phyloP scores from a whole-genome alignment of 2,329 filamentous ascomycete genomes.

The Didymellaceae sp. region DNA sequence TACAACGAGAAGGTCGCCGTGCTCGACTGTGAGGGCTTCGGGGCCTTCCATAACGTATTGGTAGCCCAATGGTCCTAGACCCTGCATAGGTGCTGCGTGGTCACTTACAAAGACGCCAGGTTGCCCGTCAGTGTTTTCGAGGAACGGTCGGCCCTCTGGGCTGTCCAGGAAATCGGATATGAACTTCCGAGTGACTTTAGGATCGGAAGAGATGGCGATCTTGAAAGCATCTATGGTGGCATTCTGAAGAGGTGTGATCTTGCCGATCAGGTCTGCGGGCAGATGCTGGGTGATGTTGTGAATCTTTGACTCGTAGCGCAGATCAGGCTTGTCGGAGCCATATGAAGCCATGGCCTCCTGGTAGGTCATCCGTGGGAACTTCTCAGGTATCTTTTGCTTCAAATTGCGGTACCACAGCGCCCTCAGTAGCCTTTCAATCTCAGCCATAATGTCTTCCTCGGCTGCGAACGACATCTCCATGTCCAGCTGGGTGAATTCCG shows the following conservation, averaged over 20 bases:
- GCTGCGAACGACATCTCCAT: conserved; percentile 89
- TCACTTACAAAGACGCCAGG: conserved; percentile 82
- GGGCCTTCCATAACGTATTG: conserved; percentile 68
- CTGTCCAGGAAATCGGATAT: conserved; percentile 74
- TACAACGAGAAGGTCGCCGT: conserved; percentile 79
- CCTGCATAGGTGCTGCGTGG: conserved; percentile 73
- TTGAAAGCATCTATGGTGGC: conserved; percentile 79
- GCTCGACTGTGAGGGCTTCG: conserved; percentile 59
- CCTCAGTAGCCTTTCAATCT: conserved; percentile 61
- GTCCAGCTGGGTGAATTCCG: conserved; percentile 97
- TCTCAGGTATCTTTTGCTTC: conserved; percentile 49
- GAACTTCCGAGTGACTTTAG: conserved; percentile 65
- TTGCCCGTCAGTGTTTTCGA: conserved; percentile 74
- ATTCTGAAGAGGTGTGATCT: conserved; percentile 72
- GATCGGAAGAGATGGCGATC: conserved; percentile 63
- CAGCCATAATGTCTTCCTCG: conserved; percentile 71
- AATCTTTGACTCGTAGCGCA: conserved; percentile 76
- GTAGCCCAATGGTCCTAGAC: conserved; percentile 79
- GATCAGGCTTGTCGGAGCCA: conserved; percentile 91
- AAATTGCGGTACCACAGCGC: conserved; percentile 62
- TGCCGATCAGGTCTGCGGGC: conserved; percentile 69
- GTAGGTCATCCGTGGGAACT: conserved; percentile 72
- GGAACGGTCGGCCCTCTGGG: conserved; percentile 63
- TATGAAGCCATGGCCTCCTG: conserved; percentile 78
- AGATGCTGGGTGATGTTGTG: conserved; percentile 68